Percentiles rank a stretch among this genome's conserved stretches.
Evolutionary conservation across 106 monocot species (phyloP).

Genomic region (Phalaenopsis equestris): DNA sequence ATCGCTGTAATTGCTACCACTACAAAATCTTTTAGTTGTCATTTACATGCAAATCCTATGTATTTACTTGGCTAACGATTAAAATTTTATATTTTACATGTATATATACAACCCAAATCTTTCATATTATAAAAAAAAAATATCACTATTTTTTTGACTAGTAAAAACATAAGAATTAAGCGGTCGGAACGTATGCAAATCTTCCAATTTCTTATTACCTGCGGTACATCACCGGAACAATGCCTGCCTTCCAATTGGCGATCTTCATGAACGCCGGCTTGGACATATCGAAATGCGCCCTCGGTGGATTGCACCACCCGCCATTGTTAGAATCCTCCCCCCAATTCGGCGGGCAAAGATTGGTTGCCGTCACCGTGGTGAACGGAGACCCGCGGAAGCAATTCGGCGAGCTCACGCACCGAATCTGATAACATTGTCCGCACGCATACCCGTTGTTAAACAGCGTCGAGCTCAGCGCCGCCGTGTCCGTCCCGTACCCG

Average conservation of each 20-base stretch:
- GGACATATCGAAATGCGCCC: conserved; percentile 77
- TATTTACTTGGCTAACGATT: no score
- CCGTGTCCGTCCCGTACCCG: conserved; percentile 54
- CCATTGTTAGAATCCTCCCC: conserved; percentile 50
- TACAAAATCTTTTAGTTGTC: no score
- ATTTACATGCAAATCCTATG: no score
- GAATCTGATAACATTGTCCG: conserved; percentile 61
- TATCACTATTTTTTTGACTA: no score
- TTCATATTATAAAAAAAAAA: no score
- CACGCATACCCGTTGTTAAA: conserved; percentile 62
- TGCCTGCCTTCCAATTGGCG: conserved; percentile 62
- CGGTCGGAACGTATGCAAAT: no score
- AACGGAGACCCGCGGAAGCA: conserved; percentile 48
- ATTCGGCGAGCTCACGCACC: conserved; percentile 29
- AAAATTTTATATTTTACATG: no score
- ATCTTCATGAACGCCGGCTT: conserved; percentile 75
- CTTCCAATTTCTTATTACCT: conserved; percentile 13
- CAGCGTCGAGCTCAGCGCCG: conserved; percentile 61
- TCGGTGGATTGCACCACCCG: conserved; percentile 95
- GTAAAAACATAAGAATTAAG: no score
- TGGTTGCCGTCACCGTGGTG: conserved; percentile 63
- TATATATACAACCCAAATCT: no score
- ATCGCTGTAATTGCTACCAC: no score
- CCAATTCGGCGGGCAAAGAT: conserved; percentile 87
- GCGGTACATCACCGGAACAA: conserved; percentile 66